Evolutionary conservation across 371 early-diverging fungal genomes (phyloP), one percentile per base, ranked within the genome.

Genomic region (Mucor lusitanicus): DNA sequence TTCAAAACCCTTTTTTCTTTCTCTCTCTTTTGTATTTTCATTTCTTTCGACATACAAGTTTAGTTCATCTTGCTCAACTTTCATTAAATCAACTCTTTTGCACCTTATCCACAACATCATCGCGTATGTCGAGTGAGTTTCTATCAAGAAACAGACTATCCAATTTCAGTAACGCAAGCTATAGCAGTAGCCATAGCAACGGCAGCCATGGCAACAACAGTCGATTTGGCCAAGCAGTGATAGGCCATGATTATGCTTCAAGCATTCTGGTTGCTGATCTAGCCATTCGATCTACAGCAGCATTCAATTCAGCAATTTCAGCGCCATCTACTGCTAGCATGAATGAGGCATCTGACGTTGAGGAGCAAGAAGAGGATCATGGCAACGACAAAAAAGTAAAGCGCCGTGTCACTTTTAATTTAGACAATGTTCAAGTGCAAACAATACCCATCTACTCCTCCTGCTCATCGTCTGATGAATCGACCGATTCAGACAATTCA

Each of bases 371-470:
- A 32, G 32, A 58, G 8, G 9, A 23, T 3, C 17, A 19, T 58
- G 58, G 8, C 37, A 35, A 37, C 9, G 21, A 13, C 58, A 42
- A 35, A 35, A 69, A 64, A 46, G 8, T 44, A 21, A 69, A 60
- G 6, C 65, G 65, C 27, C 72, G 65, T 68, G 72, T 72, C 44
- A 72, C 68, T 42, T 72, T 72, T 42, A 64, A 67, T 25, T 21
- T 63, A 27, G 64, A 68, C 32, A 44, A 59, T 33, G 63, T 59
- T 40, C 64, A 72, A 50, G 50, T 72, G n/a, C 64, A 68, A 56
- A 65, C 65, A 9, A 65, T 70, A 21, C 40, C 66, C 17, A 21
- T 42, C 3, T 61, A 64, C 12, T 64, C 50, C 12, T 68, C 69
- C 1, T 46, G 32, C 21, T 54, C 55, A 25, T 69, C 68, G 12